Base-by-base conservation (phyloP, 108 stramenopile species). In the Poteriospumella lacustris region DNA sequence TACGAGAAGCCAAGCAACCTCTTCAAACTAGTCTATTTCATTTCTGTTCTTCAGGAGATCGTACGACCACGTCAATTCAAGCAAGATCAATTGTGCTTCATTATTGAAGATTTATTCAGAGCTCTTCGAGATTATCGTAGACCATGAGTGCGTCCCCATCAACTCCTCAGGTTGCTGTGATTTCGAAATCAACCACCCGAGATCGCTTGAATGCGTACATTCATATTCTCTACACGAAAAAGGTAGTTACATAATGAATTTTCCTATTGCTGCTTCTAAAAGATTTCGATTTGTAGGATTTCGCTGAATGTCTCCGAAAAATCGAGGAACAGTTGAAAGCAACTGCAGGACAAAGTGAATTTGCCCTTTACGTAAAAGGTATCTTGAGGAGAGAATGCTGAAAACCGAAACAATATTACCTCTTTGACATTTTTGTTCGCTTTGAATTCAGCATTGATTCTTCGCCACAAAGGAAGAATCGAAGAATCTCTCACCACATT, bases 401-500 rank as follows among this genome's bases (percentile, higher is more conserved):
- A 40, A 33, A 24, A 5, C 39, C 2, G n/a, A 5, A 15, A 24
- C 42, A 29, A 15, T 38, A 9, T 24, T 9, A 24, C 26, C 60
- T 24, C 12, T 2, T 5, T 79, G 59, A 34, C 38, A 36, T 5
- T 1, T 5, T 41, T 29, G n/a, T 2, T 34, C 3, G n/a, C 3
- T 3, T 5, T 76, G 12, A 33, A 2, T 38, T 29, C 44, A 82
- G 77, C 76, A 28, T 70, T 88, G 47, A 85, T 89, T 9, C 28
- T 81, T 62, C 81, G 89, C 1, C 68, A 81, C 39, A 78, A 82
- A 42, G 89, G 89, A 19, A 60, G 78, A 42, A 85, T 89, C 43
- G 58, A 85, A 26, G 88, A 89, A 44, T 44, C 78, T 0, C 67
- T 89, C 24, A 56, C 47, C 68, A 83, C 87, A 0, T 89, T 89